Evolutionary conservation across 2,329 filamentous ascomycete species (phyloP), one percentile per base, ranked within the genome.

Genomic region (Aspergillus awamori): DNA sequence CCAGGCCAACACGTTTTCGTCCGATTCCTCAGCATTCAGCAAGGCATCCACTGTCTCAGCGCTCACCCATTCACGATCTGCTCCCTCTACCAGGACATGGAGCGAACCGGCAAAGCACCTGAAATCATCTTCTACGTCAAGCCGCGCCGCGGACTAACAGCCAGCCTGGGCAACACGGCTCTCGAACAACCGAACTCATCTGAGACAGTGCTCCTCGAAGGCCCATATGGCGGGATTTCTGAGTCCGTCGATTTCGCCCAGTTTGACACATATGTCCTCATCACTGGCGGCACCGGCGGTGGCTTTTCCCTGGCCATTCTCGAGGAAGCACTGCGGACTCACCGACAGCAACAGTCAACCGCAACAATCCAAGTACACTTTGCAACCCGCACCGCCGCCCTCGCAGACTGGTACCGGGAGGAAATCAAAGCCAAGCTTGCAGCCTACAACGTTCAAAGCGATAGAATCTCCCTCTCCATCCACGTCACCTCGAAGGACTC

Each of bases 31-130:
- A 66, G 67, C 28, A 41, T 59, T 1, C 54, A 59, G 20, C 69
- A 82, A 1, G 75, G 76, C 15, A 63, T 80, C 24, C 81, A 81
- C 15, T 49, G 77, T 3, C 67, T 83, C 2, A 82, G 81, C 0
- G 72, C 80, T 0, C 84, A 86, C 59, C 84, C 85, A 0, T 86
- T 87, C 68, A 86, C 84, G 1, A 82, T 85, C 55, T 83, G 82
- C 69, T 85, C 83, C 2, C 63, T 83, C 0, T 79, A 83, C 0
- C 67, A 69, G 28, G 43, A 59, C 15, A 58, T 56, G 8, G 59
- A 67, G 3, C 59, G 55, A 20, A 28, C 48, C 7, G 56, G 60
- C 2, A 61, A 63, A 4, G 62, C 65, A 2, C 74, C 72, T 6
- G 78, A 83, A 48, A 73, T 87, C 3, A 74, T 82, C 3, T 86